A percentile compares a stretch with the other conserved stretches of the same genome.
These are phyloP conservation scores for Microbotryomycetes sp. DNA, from an alignment of 1,284 basidiomycete species.

Conservation along the genomic window DNA sequence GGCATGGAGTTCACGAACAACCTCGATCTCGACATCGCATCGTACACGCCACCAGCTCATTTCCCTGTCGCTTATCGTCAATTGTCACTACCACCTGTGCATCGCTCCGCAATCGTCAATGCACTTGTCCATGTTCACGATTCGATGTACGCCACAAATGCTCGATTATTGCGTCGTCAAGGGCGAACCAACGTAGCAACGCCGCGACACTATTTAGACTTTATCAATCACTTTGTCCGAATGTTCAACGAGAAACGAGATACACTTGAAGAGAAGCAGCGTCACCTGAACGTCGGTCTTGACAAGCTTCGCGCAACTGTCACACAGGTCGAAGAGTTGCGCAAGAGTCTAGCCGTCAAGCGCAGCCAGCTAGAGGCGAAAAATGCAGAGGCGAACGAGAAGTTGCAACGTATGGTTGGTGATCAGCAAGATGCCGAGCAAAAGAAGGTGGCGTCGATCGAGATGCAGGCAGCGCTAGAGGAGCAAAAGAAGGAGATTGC, in stretches of 20 bases:
- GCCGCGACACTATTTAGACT: slow-evolving; percentile 95
- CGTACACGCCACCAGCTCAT: slow-evolving; percentile 65
- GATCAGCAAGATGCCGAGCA: slow-evolving; percentile 98
- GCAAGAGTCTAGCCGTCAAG: slow-evolving; percentile 91
- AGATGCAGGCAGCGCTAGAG: slow-evolving; percentile 88
- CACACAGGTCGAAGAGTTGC: slow-evolving; percentile 88
- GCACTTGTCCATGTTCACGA: slow-evolving; percentile 89
- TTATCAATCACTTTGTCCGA: slow-evolving; percentile 97
- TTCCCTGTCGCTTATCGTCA: slow-evolving; percentile 86
- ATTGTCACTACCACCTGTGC: slow-evolving; percentile 68
- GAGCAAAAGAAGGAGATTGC: slow-evolving; percentile 86
- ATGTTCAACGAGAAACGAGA: slow-evolving; percentile 97
- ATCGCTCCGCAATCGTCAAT: slow-evolving; percentile 84
- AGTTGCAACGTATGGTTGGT: slow-evolving; percentile 94
- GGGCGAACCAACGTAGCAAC: slow-evolving; percentile 96
- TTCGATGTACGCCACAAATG: slow-evolving; percentile 82
- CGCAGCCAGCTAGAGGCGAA: slow-evolving; percentile 87
- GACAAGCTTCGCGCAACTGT: slow-evolving; percentile 96
- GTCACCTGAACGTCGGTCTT: slow-evolving; percentile 95
- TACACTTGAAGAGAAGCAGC: slow-evolving; percentile 96
- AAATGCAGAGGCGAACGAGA: slow-evolving; percentile 90
- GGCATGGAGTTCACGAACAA: slow-evolving; percentile 89
- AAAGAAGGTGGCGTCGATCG: slow-evolving; percentile 92
- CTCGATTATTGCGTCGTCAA: slow-evolving; percentile 79
- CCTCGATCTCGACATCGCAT: slow-evolving; percentile 77